Conservation (phyloP, 495 filamentous ascomycete species). For the Aspergillus ellipticus region DNA sequence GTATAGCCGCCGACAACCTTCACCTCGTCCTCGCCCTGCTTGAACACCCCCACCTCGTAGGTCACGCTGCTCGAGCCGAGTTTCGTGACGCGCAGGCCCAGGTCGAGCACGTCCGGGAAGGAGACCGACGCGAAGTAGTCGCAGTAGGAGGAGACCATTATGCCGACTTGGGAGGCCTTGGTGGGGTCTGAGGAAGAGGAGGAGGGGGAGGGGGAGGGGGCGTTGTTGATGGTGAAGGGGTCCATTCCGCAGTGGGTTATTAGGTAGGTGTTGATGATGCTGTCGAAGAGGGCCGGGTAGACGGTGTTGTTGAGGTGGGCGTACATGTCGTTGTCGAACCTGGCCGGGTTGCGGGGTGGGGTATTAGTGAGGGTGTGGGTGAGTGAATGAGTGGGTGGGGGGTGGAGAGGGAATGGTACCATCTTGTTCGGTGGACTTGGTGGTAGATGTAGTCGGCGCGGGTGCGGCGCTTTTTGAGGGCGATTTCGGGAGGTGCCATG, state of each 20-base stretch:
- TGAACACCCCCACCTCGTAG: slow-evolving; percentile 89
- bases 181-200: not conserved
- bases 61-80: slow-evolving; percentile 85
- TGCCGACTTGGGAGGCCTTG: slow-evolving; percentile 53
- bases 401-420: slow-evolving; percentile 45
- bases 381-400: no score
- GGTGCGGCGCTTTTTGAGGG: slow-evolving; percentile 57
- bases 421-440: slow-evolving; percentile 83
- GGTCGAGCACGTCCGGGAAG: slow-evolving; percentile 77
- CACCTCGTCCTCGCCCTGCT: slow-evolving; percentile 66
- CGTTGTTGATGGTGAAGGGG: slow-evolving; percentile 52
- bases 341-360: slow-evolving; percentile 45
- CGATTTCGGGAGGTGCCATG: slow-evolving; percentile 33
- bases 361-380: not conserved
- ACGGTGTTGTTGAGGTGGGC: slow-evolving; percentile 81
- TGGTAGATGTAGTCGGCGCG: slow-evolving; percentile 74
- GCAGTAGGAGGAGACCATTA: slow-evolving; percentile 79
- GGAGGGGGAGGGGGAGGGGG: not conserved
- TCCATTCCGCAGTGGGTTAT: slow-evolving; percentile 73
- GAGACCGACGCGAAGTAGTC: slow-evolving; percentile 82
- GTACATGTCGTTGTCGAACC: slow-evolving; percentile 97
- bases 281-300: slow-evolving; percentile 81
- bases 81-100: slow-evolving; percentile 77
- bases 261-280: slow-evolving; percentile 85
- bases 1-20: slow-evolving; percentile 83